Base-by-base conservation (phyloP, 805 yeast genomes). In the Wickerhamomyces ciferrii region DNA sequence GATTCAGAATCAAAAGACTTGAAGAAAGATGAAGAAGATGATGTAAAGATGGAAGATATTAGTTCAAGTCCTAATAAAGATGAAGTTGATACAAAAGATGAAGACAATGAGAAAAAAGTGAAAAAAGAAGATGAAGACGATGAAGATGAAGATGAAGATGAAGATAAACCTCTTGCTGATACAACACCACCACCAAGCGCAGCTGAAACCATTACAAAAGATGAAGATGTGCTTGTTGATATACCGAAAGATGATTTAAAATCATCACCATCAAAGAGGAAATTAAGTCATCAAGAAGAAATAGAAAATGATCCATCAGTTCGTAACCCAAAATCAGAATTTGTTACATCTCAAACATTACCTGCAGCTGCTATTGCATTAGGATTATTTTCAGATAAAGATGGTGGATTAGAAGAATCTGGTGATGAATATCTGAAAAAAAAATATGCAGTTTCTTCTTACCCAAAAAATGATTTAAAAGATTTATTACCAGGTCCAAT, bases 391-490 rank as follows among this genome's bases (percentile, higher is more conserved):
- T 72, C 79, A 9, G 91, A 84, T 43, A 74, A 75, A 44, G 54
- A 53, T 48, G 68, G 79, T 41, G 85, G 85, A 1, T 60, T 79
- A 19, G 84, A 79, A 48, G 74, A 79, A 17, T 79, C 79, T n/a
- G 89, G 89, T 7, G 81, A 78, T 38, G 96, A 87, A 41, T 87
- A 77, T 55, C 63, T 86, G 48, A 85, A 86, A 59, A 74, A 74
- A 53, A 85, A 84, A 61, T 89, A 83, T 57, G 96, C 87, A 4
- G 99, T 94, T 15, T 87, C 94, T 0, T 81, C 91, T n/a, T 94
- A 81, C 61, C 99, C 99, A 0, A 78, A 82, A 29, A 72, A 73
- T 36, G 96, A 91, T 59, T 69, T 94, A 40, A 72, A 79, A 53
- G 84, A 81, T 46, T 65, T 85, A 50, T 70, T 94, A 27, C 96